phyloP scores from a whole-genome alignment of 148 eudicot species.

The Camellia lanceoleosa region DNA sequence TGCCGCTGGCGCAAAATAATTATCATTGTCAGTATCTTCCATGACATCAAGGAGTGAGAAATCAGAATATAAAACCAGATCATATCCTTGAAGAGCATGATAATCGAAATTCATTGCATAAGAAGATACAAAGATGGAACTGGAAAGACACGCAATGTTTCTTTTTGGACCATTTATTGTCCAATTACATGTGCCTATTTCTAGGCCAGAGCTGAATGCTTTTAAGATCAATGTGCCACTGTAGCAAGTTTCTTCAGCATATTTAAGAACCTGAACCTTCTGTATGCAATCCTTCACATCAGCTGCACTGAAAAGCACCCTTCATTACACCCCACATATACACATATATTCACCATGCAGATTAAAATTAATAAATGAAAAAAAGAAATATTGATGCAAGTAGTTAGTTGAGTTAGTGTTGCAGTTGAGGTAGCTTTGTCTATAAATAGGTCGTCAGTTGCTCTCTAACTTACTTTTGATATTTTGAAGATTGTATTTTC shows the following conservation, averaged over 20 bases:
- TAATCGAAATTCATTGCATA: slow-evolving; percentile 67
- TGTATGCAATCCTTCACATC: slow-evolving; percentile 66
- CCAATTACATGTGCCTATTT: slow-evolving; percentile 90
- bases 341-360: not conserved
- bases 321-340: slow-evolving; percentile 20
- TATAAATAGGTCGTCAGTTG: too few relatives aligned
- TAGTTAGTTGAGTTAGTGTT: too few relatives aligned
- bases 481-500: too few relatives aligned
- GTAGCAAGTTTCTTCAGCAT: slow-evolving; percentile 79
- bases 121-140: slow-evolving; percentile 50
- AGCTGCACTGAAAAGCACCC: slow-evolving; percentile 67
- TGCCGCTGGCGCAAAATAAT: slow-evolving; percentile 23
- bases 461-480: too few relatives aligned
- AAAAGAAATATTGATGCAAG: not conserved
- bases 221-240: slow-evolving; percentile 63
- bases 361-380: not conserved
- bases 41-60: slow-evolving; percentile 33
- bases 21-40: slow-evolving; percentile 33
- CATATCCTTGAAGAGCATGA: slow-evolving; percentile 61
- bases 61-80: slow-evolving; percentile 66
- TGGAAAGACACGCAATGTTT: slow-evolving; percentile 46
- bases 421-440: too few relatives aligned
- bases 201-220: slow-evolving; percentile 87
- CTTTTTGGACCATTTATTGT: slow-evolving; percentile 55
- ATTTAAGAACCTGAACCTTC: slow-evolving; percentile 67